A percentile compares a stretch with the other conserved stretches of the same genome.
Conservation (phyloP, 1,284 basidiomycete genomes). For the Ceratobasidium sp. region DNA sequence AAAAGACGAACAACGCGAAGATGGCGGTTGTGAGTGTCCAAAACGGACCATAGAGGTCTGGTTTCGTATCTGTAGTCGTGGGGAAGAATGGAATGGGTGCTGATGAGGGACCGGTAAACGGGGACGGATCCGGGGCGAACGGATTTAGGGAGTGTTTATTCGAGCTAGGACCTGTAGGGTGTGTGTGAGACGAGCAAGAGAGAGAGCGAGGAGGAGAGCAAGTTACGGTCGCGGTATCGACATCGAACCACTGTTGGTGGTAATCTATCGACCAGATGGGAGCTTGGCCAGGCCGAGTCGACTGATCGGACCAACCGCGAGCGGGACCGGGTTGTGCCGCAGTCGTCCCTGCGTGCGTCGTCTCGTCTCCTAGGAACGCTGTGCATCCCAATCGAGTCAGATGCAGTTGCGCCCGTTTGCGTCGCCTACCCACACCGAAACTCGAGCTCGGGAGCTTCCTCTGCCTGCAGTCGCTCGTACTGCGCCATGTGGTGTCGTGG, state of each 20-base stretch:
- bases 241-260: constrained; percentile 68
- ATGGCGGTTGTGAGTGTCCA: constrained; percentile 95
- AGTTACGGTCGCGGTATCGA: constrained; percentile 73
- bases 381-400: neutral
- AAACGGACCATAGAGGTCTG: constrained; percentile 88
- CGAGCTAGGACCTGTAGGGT: constrained; percentile 72
- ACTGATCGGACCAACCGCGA: constrained; percentile 37
- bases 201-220: neutral
- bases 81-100: constrained; percentile 28
- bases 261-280: constrained; percentile 42
- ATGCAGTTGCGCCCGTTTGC: neutral
- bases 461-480: constrained; percentile 27
- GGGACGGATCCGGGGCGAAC: constrained; percentile 67
- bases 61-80: constrained; percentile 55
- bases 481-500: constrained; percentile 21
- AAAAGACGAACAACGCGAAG: constrained; percentile 88
- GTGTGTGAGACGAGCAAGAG: neutral
- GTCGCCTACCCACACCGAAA: constrained; percentile 39
- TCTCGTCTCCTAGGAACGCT: constrained; percentile 42
- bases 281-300: constrained; percentile 11
- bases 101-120: constrained; percentile 44
- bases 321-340: neutral
- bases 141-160: constrained; percentile 51
- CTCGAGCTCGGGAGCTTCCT: constrained; percentile 39
- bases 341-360: neutral